Evolutionary conservation across 2,329 filamentous ascomycete genomes (phyloP), one percentile per base, ranked within the genome.

Genomic region (Colletotrichum sp.): DNA sequence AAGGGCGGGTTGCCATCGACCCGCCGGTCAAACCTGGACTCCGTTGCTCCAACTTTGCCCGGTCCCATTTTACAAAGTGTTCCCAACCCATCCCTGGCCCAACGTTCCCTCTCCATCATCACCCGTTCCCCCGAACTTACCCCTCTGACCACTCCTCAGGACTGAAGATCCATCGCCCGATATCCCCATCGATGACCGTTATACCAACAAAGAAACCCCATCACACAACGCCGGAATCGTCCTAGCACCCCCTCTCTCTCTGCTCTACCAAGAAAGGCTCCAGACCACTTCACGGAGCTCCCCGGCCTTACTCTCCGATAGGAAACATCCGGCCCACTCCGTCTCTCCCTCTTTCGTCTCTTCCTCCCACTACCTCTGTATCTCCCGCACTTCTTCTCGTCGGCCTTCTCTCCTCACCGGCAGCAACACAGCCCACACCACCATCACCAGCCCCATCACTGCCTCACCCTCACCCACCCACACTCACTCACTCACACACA

Each of bases 101-200:
- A 26, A 18, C 24, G 7, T 16, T 39, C 26, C 34, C 39, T 44
- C 32, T 6, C 18, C 24, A n/a, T 49, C 63, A 49, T 36, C 49
- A 10, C 21, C 10, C n/a, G 24, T 59, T 32, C 24, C 30, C 24
- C 32, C 24, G n/a, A 32, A 10, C 18, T 44, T 6, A 7, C 5
- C 18, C 39, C 3, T 44, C 39, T n/a, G 18, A n/a, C 18, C 4
- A 44, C 39, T 44, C 39, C 39, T n/a, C 39, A n/a, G 30, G 6
- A 8, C n/a, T 24, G 28, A 16, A 16, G 28, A 66, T 52, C 60
- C 34, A 21, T 32, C 60, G 21, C 26, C 30, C 49, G 62, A 30
- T 36, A 62, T 34, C 49, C 49, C 63, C 15, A 49, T 68, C 69
- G 36, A 75, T 72, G 73, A 75, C 73, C 69, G 73, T 75, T 75